Conservation (phyloP, 1,284 basidiomycete genomes). For the Tilletiopsis washingtonensis region DNA sequence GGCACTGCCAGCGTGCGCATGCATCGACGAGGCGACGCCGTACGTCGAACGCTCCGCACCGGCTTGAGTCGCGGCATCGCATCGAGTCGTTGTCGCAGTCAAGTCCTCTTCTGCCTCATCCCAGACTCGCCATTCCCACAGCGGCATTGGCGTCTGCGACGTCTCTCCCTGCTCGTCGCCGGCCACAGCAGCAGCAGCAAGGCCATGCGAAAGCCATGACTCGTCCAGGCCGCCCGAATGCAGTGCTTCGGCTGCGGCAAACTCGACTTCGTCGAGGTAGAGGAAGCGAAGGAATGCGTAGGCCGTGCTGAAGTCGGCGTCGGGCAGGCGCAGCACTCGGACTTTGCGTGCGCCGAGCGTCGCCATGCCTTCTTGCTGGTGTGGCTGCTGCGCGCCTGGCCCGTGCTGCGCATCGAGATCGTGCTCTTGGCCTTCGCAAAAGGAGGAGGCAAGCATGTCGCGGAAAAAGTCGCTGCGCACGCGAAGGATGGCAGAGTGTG, state of each 20-base stretch:
- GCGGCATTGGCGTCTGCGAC: not conserved
- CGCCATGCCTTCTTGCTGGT: no score
- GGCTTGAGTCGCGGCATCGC: not conserved
- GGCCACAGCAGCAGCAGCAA: constrained; percentile 6
- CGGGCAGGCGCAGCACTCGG: constrained; percentile 62
- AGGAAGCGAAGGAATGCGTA: constrained; percentile 76
- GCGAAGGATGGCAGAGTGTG: constrained; percentile 67
- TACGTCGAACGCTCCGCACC: no score
- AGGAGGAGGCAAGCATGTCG: constrained; percentile 66
- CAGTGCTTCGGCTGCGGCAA: constrained; percentile 35
- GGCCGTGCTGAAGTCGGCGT: constrained; percentile 70
- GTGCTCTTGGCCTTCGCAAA: constrained; percentile 26
- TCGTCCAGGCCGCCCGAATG: constrained; percentile 31
- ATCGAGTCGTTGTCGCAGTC: not conserved
- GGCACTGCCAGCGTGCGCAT: no score
- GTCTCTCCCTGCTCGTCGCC: no score
- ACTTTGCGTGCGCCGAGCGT: constrained; percentile 12
- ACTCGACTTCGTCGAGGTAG: constrained; percentile 59
- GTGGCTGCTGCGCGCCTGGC: not conserved
- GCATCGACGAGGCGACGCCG: no score
- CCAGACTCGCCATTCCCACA: not conserved
- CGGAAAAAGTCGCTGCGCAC: constrained; percentile 70
- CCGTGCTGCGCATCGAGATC: not conserved
- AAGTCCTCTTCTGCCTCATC: not conserved
- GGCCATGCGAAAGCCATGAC: constrained; percentile 24